These are phyloP conservation scores for Colletotrichum falcatum DNA, from an alignment of 2,329 filamentous ascomycete species.

Conservation along the genomic window DNA sequence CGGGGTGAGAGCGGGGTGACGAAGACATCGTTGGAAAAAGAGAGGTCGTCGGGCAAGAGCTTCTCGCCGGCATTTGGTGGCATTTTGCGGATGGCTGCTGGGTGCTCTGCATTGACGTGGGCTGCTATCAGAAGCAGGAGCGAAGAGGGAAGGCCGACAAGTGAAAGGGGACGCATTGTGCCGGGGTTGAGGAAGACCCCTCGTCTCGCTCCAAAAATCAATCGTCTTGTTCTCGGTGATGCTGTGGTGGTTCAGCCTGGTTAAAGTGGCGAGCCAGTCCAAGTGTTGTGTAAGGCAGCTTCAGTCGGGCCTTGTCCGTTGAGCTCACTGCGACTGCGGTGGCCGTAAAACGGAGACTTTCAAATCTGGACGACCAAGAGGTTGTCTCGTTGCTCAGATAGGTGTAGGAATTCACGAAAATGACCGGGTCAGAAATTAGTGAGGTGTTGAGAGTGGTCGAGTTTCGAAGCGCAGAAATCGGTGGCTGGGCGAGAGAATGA, in stretches of 20 bases:
- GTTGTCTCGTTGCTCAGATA: not conserved
- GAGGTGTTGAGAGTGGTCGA: slow-evolving; percentile 16
- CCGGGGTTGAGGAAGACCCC: not conserved
- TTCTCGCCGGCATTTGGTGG: slow-evolving; percentile 77
- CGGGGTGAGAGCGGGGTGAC: slow-evolving; percentile 43
- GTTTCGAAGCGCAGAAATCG: slow-evolving; percentile 32
- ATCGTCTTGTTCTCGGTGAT: not conserved
- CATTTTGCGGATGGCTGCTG: slow-evolving; percentile 79
- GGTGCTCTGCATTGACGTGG: slow-evolving; percentile 55
- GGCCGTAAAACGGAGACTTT: not conserved
- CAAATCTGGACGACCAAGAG: not conserved
- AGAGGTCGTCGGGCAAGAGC: slow-evolving; percentile 76
- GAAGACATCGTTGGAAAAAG: slow-evolving; percentile 52
- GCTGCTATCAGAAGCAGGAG: slow-evolving; percentile 59
- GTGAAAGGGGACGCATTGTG: slow-evolving; percentile 55
- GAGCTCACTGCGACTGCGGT: not conserved
- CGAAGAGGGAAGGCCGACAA: slow-evolving; percentile 57
- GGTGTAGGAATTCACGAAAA: not conserved
- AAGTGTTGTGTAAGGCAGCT: slow-evolving; percentile 11
- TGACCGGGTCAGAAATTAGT: slow-evolving; percentile 13
- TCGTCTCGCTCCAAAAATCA: not conserved
- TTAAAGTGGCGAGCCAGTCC: slow-evolving; percentile 7
- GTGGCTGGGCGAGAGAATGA: slow-evolving; percentile 35
- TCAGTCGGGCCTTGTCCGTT: slow-evolving; percentile 5
- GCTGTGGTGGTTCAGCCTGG: slow-evolving; percentile 6